phyloP scores from a whole-genome alignment of 169 alveolate species.

The Cryptosporidium meleagridis region DNA sequence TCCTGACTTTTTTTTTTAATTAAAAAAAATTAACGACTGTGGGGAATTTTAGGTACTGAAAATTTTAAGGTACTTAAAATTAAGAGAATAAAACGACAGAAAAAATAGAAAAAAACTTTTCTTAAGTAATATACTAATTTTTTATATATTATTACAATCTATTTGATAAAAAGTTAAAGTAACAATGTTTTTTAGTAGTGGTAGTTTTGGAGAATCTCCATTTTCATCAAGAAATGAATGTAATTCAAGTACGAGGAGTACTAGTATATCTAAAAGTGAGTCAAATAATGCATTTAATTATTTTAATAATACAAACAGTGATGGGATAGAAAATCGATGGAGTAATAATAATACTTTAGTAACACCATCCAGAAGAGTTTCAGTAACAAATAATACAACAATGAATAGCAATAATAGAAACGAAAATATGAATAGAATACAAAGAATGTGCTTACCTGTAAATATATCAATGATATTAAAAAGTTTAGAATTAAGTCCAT shows the following conservation, averaged over 20 bases:
- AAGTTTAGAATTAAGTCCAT: slow-evolving; percentile 25
- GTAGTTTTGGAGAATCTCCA: slow-evolving; percentile 70
- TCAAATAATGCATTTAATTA: background rate
- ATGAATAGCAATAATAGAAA: slow-evolving; percentile 9
- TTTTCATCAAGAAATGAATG: slow-evolving; percentile 56
- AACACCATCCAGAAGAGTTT: slow-evolving; percentile 22
- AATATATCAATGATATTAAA: slow-evolving; percentile 29
- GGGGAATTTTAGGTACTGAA: slow-evolving; percentile 8
- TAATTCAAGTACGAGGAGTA: slow-evolving; percentile 42
- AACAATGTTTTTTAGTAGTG: slow-evolving; percentile 60
- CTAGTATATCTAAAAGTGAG: slow-evolving; percentile 15
- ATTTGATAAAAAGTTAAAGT: background rate
- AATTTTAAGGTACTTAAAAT: background rate
- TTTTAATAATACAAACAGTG: slow-evolving; percentile 3
- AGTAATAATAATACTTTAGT: background rate
- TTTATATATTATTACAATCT: background rate
- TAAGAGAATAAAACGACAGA: background rate
- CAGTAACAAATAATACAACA: background rate
- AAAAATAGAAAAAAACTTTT: background rate
- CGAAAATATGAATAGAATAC: slow-evolving; percentile 27
- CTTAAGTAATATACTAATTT: background rate
- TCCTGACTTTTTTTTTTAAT: background rate
- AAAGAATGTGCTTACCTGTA: slow-evolving; percentile 66
- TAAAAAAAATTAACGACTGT: background rate
- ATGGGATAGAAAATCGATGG: slow-evolving; percentile 34